Percentiles rank a stretch among this genome's conserved stretches.
Conservation (phyloP, 176 grass and related monocot genomes). For the Musa acuminata region DNA sequence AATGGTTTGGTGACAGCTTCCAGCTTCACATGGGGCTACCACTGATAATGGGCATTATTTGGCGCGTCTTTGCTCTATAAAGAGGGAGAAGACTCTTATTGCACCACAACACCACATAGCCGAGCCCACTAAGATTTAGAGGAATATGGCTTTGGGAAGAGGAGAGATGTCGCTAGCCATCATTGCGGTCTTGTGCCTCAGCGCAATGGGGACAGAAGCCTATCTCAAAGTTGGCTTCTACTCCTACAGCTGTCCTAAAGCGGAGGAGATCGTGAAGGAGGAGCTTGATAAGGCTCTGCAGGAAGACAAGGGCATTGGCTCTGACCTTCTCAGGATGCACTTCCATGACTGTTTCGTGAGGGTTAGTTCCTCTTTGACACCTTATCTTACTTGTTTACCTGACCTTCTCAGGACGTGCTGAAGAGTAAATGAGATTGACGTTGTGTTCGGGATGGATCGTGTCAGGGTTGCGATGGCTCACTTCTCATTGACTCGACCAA, state of each 20-base stretch:
- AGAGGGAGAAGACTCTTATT: too few relatives aligned
- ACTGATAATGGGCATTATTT: background rate
- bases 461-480: constrained; percentile 61
- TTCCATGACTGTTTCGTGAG: constrained; percentile 24
- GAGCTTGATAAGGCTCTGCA: background rate
- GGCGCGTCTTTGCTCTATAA: background rate
- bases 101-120: too few relatives aligned
- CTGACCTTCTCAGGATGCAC: constrained; percentile 19
- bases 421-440: background rate
- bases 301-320: background rate
- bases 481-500: constrained; percentile 40
- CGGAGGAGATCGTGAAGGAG: background rate
- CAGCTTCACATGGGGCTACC: too few relatives aligned
- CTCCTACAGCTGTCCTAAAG: background rate
- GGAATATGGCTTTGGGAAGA: background rate
- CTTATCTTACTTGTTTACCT: too few relatives aligned
- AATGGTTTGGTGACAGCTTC: too few relatives aligned
- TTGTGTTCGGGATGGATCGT: background rate
- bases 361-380: background rate
- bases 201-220: background rate
- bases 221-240: background rate
- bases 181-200: background rate
- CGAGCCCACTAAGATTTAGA: background rate
- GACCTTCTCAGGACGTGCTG: background rate
- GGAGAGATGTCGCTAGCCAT: background rate